These are phyloP conservation scores for Leccinum griseonigrum DNA, from an alignment of 1,284 basidiomycete genomes.

Conservation along the genomic window DNA sequence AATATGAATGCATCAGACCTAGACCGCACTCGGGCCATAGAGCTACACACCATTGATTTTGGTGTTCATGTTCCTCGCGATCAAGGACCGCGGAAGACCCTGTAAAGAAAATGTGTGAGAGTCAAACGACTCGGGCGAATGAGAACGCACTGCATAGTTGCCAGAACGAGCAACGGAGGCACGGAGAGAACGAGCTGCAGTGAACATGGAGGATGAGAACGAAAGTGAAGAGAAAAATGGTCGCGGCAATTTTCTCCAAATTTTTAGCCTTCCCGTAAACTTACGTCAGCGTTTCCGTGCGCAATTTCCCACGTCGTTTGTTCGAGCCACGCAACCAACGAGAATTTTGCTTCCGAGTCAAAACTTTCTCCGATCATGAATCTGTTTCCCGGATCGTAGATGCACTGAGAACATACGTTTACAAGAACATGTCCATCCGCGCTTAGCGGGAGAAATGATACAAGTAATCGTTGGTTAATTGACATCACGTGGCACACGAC, in stretches of 20 bases:
- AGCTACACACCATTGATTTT: conserved; percentile 66
- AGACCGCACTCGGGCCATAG: neutral
- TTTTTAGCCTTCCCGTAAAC: conserved; percentile 36
- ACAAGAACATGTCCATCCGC: neutral
- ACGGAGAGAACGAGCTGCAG: conserved; percentile 61
- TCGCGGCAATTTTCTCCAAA: conserved; percentile 37
- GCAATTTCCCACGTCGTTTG: conserved; percentile 14
- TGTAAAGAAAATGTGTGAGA: conserved; percentile 27
- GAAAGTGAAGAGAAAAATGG: conserved; percentile 26
- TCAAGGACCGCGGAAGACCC: conserved; percentile 66
- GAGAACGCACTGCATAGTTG: conserved; percentile 58
- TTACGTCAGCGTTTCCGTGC: conserved; percentile 36
- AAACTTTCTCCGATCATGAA: neutral
- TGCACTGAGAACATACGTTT: neutral
- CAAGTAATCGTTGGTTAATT: neutral
- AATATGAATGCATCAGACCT: neutral
- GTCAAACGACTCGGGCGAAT: neutral
- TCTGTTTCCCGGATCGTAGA: neutral
- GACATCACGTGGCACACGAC: neutral
- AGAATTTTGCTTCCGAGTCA: neutral
- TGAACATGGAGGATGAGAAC: conserved; percentile 55
- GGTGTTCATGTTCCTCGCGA: conserved; percentile 80
- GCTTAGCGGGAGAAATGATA: neutral
- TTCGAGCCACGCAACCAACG: conserved; percentile 5
- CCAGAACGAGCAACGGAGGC: conserved; percentile 57